Evolutionary conservation across 768 basidiomycete species (phyloP).

Genomic region (Cyclocybe cylindracea): DNA sequence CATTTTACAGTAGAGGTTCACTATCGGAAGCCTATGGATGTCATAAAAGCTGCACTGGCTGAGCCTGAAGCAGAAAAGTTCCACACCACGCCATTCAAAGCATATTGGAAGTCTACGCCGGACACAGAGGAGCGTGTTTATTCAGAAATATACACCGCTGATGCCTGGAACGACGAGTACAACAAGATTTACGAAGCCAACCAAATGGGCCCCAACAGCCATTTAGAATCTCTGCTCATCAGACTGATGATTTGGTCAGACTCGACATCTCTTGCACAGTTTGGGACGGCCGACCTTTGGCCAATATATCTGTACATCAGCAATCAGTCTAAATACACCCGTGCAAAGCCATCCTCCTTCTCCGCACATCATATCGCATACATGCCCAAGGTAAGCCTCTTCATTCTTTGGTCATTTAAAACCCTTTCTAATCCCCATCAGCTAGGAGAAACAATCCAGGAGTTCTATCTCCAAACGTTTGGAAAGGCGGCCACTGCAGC

Average conservation of each 20-base stretch:
- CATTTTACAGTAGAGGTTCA: slow-evolving; percentile 30
- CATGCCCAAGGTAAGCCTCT: slow-evolving; percentile 27
- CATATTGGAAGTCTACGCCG: slow-evolving; percentile 15
- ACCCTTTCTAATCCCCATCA: slow-evolving; percentile 8
- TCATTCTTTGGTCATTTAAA: neutral
- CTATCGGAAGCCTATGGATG: too few species aligned
- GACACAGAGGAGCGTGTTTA: slow-evolving; percentile 10
- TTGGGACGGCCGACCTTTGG: slow-evolving; percentile 37
- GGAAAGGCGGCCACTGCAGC: neutral
- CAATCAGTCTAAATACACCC: slow-evolving; percentile 37
- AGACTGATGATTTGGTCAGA: slow-evolving; percentile 34
- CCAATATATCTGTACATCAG: slow-evolving; percentile 40
- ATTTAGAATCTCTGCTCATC: slow-evolving; percentile 24
- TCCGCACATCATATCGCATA: slow-evolving; percentile 40
- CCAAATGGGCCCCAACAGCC: slow-evolving; percentile 8
- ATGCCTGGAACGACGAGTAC: slow-evolving; percentile 18
- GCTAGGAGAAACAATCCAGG: slow-evolving; percentile 15
- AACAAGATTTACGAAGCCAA: slow-evolving; percentile 9
- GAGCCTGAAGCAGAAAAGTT: slow-evolving; percentile 12
- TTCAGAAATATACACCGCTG: slow-evolving; percentile 19
- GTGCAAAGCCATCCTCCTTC: slow-evolving; percentile 24
- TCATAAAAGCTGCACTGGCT: too few species aligned
- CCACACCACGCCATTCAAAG: slow-evolving; percentile 28
- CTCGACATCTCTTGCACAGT: slow-evolving; percentile 34
- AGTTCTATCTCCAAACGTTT: slow-evolving; percentile 7